phyloP scores from a whole-genome alignment of 2,329 filamentous ascomycete genomes.

The Trichoderma sp. region DNA sequence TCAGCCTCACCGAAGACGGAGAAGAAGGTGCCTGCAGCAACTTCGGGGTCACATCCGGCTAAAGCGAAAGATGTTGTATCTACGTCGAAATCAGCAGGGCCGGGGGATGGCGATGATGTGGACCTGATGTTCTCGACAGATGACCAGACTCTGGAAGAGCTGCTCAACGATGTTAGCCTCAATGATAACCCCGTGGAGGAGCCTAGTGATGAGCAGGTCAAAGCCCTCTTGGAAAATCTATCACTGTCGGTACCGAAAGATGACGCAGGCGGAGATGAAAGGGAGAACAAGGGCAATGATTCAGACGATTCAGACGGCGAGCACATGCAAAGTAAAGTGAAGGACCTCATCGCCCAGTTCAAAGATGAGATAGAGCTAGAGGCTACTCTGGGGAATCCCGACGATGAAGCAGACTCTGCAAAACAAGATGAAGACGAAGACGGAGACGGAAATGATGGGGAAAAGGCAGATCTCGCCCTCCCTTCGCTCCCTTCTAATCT shows the following conservation, averaged over 20 bases:
- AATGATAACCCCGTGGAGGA: conserved; percentile 32
- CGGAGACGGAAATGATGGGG: not conserved
- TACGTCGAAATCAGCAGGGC: not conserved
- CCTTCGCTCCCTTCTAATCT: conserved; percentile 50
- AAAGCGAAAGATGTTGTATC: not conserved
- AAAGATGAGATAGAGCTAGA: conserved; percentile 49
- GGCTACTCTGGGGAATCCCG: conserved; percentile 19
- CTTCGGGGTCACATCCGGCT: not conserved
- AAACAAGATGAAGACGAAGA: not conserved
- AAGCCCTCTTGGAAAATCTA: conserved; percentile 41
- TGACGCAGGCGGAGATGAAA: not conserved
- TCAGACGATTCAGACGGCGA: conserved; percentile 55
- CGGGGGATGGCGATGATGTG: conserved; percentile 37
- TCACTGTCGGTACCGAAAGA: conserved; percentile 37
- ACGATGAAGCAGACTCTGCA: not conserved
- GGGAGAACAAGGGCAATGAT: conserved; percentile 25
- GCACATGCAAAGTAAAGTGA: conserved; percentile 46
- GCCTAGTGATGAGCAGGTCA: conserved; percentile 37
- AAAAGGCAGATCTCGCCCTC: conserved; percentile 38
- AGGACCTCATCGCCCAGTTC: conserved; percentile 48
- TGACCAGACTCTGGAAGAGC: conserved; percentile 54
- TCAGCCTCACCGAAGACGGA: conserved; percentile 26
- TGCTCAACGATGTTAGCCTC: conserved; percentile 47
- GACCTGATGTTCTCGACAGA: conserved; percentile 48
- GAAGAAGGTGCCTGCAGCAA: not conserved